phyloP scores from a whole-genome alignment of 371 early-diverging fungal species.

The Circinella umbellata region DNA sequence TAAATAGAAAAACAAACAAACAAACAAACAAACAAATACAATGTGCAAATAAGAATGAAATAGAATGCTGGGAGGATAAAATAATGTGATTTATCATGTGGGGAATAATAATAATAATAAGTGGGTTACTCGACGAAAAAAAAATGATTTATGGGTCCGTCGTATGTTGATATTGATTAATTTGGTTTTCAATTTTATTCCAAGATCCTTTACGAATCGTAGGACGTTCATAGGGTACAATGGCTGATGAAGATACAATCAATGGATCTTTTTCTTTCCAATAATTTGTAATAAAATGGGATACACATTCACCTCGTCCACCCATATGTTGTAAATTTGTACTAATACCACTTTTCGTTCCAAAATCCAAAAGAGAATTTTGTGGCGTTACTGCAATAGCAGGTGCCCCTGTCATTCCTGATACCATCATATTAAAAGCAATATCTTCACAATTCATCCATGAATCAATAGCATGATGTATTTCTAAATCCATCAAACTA shows the following conservation, averaged over 20 bases:
- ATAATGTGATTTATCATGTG: no score
- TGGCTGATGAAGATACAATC: constrained; percentile 19
- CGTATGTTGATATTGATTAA: no score
- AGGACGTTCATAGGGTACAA: constrained; percentile 22
- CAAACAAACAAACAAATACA: no score
- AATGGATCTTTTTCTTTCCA: constrained; percentile 43
- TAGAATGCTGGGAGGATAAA: no score
- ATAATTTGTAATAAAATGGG: constrained; percentile 35
- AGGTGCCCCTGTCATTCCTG: constrained; percentile 34
- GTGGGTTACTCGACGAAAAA: no score
- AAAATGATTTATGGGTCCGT: no score
- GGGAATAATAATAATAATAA: no score
- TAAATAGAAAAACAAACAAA: no score
- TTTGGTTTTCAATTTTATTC: constrained; percentile 7
- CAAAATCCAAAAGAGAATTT: constrained; percentile 37
- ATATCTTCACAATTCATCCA: constrained; percentile 54
- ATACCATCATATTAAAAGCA: constrained; percentile 48
- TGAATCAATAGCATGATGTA: constrained; percentile 43
- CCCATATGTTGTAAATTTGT: constrained; percentile 41
- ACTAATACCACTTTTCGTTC: constrained; percentile 41
- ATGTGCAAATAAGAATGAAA: no score
- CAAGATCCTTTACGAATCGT: constrained; percentile 28
- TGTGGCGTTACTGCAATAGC: constrained; percentile 31
- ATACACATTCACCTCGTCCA: constrained; percentile 34
- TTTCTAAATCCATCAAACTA: constrained; percentile 36